Conservation (phyloP, 2,329 filamentous ascomycete species). For the Colletotrichum shisoi region DNA sequence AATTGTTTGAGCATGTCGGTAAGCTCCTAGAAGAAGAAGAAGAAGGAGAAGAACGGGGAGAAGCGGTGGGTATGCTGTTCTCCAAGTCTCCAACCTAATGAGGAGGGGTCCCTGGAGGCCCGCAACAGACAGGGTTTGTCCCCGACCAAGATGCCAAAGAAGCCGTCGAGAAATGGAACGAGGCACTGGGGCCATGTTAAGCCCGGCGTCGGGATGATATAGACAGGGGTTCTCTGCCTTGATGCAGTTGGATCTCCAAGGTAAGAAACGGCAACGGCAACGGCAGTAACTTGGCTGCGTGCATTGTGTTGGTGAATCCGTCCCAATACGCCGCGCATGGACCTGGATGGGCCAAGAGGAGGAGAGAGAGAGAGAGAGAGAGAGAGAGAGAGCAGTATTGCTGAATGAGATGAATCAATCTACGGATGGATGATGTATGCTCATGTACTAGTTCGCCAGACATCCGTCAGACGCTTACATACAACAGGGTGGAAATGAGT, state of each 20-base stretch:
- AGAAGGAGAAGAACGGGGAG: no score
- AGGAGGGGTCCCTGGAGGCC: slow-evolving; percentile 2
- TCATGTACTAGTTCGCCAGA: no score
- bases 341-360: slow-evolving; percentile 4
- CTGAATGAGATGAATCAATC: no score
- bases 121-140: slow-evolving; percentile 26
- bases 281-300: slow-evolving; percentile 22
- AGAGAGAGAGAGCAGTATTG: no score
- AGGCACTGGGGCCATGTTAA: neutral
- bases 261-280: slow-evolving; percentile 21
- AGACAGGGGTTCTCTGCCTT: slow-evolving; percentile 33
- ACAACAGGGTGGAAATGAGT: no score
- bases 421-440: no score
- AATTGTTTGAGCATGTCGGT: slow-evolving; percentile 9
- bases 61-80: neutral
- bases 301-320: slow-evolving; percentile 12
- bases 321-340: slow-evolving; percentile 5
- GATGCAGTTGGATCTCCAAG: slow-evolving; percentile 15
- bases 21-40: neutral
- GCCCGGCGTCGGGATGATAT: neutral
- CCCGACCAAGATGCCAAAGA: slow-evolving; percentile 1
- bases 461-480: no score
- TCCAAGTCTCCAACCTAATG: neutral
- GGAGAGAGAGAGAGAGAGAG: no score
- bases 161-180: slow-evolving; percentile 11